Conservation (phyloP, 2,329 filamentous ascomycete genomes). For the Fusarium mundagurra region DNA sequence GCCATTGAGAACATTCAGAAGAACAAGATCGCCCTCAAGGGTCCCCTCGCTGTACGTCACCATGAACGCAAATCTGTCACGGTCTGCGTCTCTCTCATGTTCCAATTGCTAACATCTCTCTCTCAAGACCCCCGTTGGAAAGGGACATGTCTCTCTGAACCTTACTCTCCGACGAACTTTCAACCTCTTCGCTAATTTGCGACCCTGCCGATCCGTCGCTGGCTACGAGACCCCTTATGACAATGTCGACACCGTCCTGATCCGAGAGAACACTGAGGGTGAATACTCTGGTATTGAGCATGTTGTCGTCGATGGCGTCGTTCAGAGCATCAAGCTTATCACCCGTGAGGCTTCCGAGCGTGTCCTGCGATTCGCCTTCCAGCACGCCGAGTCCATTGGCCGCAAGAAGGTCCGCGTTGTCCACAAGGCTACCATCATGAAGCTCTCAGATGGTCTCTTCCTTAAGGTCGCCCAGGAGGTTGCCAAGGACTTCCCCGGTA, state of each 20-base stretch:
- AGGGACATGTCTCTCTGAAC: conserved; percentile 99
- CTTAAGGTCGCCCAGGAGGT: conserved; percentile 85
- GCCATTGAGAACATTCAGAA: conserved; percentile 92
- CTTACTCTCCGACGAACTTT: conserved; percentile 98
- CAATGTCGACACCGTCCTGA: conserved; percentile 94
- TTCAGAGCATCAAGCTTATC: conserved; percentile 99
- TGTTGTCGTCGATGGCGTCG: conserved; percentile 95
- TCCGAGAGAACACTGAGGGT: conserved; percentile 99
- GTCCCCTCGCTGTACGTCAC: conserved; percentile 85
- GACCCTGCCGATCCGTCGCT: conserved; percentile 94
- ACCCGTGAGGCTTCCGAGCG: conserved; percentile 94
- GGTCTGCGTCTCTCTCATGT: background rate
- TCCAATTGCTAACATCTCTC: conserved; percentile 22
- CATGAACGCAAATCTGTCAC: conserved; percentile 15
- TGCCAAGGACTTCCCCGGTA: conserved; percentile 92
- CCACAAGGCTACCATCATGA: conserved; percentile 99
- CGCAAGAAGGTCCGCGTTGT: conserved; percentile 97
- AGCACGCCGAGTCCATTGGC: conserved; percentile 93
- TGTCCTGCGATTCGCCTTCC: conserved; percentile 96
- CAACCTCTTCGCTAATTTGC: conserved; percentile 99
- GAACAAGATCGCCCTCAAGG: conserved; percentile 98
- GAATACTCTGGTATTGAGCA: conserved; percentile 99
- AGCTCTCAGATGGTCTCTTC: conserved; percentile 99
- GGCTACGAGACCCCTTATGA: conserved; percentile 99
- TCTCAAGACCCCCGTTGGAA: conserved; percentile 87